Evolutionary conservation across 1,139 yeast genomes (phyloP).

Genomic region (Zygosaccharomyces sapae): DNA sequence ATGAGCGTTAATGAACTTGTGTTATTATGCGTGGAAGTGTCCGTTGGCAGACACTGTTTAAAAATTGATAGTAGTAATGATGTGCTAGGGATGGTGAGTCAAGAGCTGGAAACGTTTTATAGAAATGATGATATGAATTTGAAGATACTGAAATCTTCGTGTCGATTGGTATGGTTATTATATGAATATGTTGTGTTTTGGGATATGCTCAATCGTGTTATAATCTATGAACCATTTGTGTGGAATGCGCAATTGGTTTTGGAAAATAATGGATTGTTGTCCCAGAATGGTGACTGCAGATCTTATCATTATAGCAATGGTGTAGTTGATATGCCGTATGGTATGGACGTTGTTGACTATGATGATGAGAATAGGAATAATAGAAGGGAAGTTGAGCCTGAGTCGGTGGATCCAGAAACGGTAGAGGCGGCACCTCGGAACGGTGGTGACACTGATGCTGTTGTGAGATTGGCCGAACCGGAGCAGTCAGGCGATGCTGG

Average conservation of each 20-base stretch:
- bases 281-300: conserved; percentile 9
- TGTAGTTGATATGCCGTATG: not conserved
- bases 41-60: conserved; percentile 9
- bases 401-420: too few relatives aligned
- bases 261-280: conserved; percentile 13
- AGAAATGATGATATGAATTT: conserved; percentile 7
- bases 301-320: not conserved
- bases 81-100: conserved; percentile 7
- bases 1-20: not conserved
- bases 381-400: not conserved
- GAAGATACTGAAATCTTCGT: conserved; percentile 13
- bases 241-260: conserved; percentile 12
- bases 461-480: not conserved
- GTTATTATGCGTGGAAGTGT: conserved; percentile 4
- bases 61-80: not conserved
- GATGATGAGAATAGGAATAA: not conserved
- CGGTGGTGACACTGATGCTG: not conserved
- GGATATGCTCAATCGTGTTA: conserved; percentile 12
- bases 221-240: conserved; percentile 10
- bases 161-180: conserved; percentile 13
- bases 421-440: too few relatives aligned
- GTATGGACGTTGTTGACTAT: conserved; percentile 3
- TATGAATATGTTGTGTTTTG: conserved; percentile 13
- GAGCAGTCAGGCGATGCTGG: not conserved
- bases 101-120: conserved; percentile 9